Percentiles rank a stretch among this genome's conserved stretches.
phyloP scores from a whole-genome alignment of 2,329 filamentous ascomycete species.

The Botrytis medusae region DNA sequence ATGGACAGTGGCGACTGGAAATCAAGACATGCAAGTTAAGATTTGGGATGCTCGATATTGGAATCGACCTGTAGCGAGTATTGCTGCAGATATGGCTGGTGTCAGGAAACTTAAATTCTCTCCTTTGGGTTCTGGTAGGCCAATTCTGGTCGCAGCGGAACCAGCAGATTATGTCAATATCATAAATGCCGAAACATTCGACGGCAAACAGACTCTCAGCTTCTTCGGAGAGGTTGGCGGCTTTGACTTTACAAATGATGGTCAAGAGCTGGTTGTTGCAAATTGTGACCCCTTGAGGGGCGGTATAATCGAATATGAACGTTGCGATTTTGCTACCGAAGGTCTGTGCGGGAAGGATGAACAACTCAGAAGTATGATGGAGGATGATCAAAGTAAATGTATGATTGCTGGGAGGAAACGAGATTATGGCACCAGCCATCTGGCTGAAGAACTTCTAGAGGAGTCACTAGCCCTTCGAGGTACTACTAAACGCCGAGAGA shows the following conservation, averaged over 20 bases:
- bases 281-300: constrained; percentile 66
- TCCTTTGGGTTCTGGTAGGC: constrained; percentile 64
- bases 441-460: constrained; percentile 10
- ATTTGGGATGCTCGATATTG: constrained; percentile 77
- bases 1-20: constrained; percentile 72
- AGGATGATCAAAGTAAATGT: constrained; percentile 7
- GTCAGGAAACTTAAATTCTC: constrained; percentile 71
- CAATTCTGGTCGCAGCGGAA: constrained; percentile 70
- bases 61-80: constrained; percentile 53
- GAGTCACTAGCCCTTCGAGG: constrained; percentile 5
- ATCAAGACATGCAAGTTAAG: constrained; percentile 70
- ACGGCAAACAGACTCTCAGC: constrained; percentile 67
- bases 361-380: background rate
- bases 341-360: constrained; percentile 18
- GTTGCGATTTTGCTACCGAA: constrained; percentile 35
- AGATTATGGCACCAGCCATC: background rate
- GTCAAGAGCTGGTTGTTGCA: constrained; percentile 65
- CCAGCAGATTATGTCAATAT: constrained; percentile 72
- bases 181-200: constrained; percentile 65
- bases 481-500: constrained; percentile 20
- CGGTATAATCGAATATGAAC: constrained; percentile 47
- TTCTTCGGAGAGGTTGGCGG: constrained; percentile 76
- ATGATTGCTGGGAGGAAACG: constrained; percentile 14
- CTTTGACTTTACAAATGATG: constrained; percentile 64
- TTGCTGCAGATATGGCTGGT: constrained; percentile 66